Conservation (phyloP, 2,329 filamentous ascomycete genomes). For the Fusarium tanahbumbuense region DNA sequence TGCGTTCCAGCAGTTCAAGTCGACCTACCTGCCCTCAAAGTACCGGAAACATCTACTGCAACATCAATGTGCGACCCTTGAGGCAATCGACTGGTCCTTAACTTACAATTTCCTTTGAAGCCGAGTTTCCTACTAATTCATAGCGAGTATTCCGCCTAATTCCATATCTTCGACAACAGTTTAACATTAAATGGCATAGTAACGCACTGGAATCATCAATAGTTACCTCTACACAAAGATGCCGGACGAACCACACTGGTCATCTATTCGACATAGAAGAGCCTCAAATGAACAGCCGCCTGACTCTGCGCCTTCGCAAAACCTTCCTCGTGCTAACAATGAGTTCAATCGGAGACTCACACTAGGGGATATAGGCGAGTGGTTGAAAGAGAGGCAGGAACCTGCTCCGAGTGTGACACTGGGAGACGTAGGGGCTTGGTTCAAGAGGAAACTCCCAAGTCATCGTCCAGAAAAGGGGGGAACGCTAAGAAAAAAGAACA, state of each 20-base stretch:
- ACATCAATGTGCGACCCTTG: neutral
- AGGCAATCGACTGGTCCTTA: neutral
- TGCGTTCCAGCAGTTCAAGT: neutral
- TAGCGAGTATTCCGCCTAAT: neutral
- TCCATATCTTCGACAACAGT: neutral
- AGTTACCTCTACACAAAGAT: neutral
- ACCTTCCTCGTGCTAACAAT: neutral
- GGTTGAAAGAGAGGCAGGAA: conserved; percentile 53
- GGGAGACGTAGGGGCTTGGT: conserved; percentile 52
- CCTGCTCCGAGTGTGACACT: conserved; percentile 22
- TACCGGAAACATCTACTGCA: neutral
- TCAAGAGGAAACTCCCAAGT: conserved; percentile 61
- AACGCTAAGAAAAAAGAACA: conserved; percentile 54
- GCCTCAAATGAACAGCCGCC: neutral
- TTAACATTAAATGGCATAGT: neutral
- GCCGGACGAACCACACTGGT: conserved; percentile 16
- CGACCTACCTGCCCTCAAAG: neutral
- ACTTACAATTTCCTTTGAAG: neutral
- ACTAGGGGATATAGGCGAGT: conserved; percentile 47
- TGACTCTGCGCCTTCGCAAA: neutral
- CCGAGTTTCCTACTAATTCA: neutral
- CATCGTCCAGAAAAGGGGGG: conserved; percentile 63
- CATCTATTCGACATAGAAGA: conserved; percentile 10
- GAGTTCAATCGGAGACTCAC: conserved; percentile 10
- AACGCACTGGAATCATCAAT: neutral